phyloP scores from a whole-genome alignment of 192 early-diverging fungal genomes.

The Thoreauomyces humboldtii region DNA sequence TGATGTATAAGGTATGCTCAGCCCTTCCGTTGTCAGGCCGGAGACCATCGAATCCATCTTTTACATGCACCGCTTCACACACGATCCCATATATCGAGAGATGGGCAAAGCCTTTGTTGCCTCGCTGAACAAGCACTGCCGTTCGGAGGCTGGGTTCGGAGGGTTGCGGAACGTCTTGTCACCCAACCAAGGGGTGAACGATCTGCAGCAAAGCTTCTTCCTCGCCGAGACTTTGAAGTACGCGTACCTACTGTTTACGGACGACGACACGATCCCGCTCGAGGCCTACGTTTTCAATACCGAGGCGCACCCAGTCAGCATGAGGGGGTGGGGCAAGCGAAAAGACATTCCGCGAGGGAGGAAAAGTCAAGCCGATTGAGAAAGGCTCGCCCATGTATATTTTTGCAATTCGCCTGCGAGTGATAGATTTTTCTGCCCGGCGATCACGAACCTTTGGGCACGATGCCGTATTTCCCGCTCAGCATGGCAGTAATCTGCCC shows the following conservation, averaged over 20 bases:
- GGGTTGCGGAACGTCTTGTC: conserved; percentile 17
- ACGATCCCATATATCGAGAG: conserved; percentile 51
- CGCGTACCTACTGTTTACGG: conserved; percentile 83
- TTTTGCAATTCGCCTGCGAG: too few relatives aligned
- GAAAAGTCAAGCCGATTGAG: too few relatives aligned
- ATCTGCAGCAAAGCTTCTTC: conserved; percentile 66
- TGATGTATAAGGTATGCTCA: too few relatives aligned
- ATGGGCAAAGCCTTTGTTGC: conserved; percentile 39
- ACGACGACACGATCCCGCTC: conserved; percentile 61
- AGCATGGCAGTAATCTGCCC: too few relatives aligned
- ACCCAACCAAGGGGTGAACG: neutral
- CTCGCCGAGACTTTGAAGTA: conserved; percentile 96
- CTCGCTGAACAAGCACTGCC: conserved; percentile 8
- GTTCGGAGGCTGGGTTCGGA: neutral
- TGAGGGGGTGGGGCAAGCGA: conserved; percentile 37
- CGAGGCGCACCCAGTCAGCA: conserved; percentile 82
- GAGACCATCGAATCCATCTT: conserved; percentile 51
- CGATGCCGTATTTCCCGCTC: too few relatives aligned
- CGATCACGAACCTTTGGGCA: too few relatives aligned
- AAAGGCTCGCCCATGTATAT: too few relatives aligned
- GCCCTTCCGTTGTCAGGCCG: too few relatives aligned
- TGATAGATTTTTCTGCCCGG: too few relatives aligned
- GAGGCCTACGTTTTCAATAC: conserved; percentile 92
- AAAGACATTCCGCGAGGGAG: conserved; percentile 14
- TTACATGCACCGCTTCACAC: conserved; percentile 54